Base-by-base conservation (phyloP, 1,284 basidiomycete species). In the Apiotrichum akiyoshidainum region DNA sequence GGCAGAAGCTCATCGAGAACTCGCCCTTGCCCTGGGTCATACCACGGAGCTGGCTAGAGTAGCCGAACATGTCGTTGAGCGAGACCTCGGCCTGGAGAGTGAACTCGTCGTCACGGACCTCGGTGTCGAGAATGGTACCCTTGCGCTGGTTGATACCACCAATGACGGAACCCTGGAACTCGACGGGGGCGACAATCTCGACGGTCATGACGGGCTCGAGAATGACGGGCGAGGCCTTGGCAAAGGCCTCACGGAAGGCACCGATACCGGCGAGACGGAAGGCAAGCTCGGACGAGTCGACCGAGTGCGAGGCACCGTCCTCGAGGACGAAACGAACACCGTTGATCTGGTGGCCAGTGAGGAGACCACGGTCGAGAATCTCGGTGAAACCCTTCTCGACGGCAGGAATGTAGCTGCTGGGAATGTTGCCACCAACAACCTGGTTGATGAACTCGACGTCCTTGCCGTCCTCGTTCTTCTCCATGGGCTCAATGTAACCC, bases 51-150 rank as follows among this genome's bases (percentile, higher is more conserved):
- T 90, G 88, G 71, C 86, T 90, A 33, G 91, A 93, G 75, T 95
- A 99, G 35, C 95, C 95, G 76, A 99, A 99, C 96, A 99, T 99
- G 73, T 99, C 95, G 78, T 95, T 98, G 76, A 99, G 79, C 11
- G 90, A 87, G 16, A 99, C 94, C 74, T 98, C 95, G 33, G 92
- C 92, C 22, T 84, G 83, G 57, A 89, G 85, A 2, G 91, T 93
- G 73, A 99, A 98, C 80, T 99, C 95, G 72, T 99, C 96, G 68
- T 97, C 94, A 46, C 94, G 86, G 39, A 97, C 88, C 79, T 99
- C 96, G 64, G 91, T 96, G 72, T 98, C 95, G 52, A 95, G 82
- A 69, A 99, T 97, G 8, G 91, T 94, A 2, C 96, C 96, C 61
- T 92, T 87, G 41, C 96, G 85, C 62, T 90, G 87, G 77, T 97